Conservation (phyloP, 345 rosid genomes). For the Microthlaspi erraticum region DNA sequence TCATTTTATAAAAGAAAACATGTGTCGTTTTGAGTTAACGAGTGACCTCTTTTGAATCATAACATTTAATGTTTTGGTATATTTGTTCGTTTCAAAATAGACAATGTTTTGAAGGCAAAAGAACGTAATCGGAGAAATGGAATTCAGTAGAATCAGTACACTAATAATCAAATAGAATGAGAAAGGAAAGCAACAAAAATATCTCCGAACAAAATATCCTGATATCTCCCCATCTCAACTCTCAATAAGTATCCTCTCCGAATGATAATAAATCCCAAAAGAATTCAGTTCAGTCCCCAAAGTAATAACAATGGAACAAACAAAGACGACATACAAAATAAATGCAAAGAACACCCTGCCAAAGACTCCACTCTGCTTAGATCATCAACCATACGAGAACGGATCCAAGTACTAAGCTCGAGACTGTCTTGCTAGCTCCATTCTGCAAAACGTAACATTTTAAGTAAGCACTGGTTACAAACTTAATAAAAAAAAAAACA, state of each 20-base stretch:
- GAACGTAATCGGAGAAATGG: neutral
- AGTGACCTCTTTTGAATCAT: no score
- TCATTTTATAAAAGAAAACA: no score
- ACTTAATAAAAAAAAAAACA: no score
- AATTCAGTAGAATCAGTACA: conserved; percentile 25
- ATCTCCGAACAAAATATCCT: conserved; percentile 38
- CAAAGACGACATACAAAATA: conserved; percentile 32
- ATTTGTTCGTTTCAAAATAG: no score
- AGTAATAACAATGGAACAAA: conserved; percentile 45
- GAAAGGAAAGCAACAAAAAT: conserved; percentile 34
- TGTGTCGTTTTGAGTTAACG: no score
- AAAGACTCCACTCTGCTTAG: conserved; percentile 9
- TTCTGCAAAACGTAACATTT: conserved; percentile 31
- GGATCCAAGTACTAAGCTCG: conserved; percentile 47
- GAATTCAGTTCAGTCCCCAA: conserved; percentile 46
- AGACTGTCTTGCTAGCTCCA: conserved; percentile 44
- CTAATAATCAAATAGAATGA: conserved; percentile 38
- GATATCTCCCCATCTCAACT: conserved; percentile 36
- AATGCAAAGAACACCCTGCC: conserved; percentile 16
- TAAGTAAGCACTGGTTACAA: neutral
- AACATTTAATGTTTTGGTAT: no score
- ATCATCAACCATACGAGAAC: conserved; percentile 46
- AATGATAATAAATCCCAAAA: conserved; percentile 40
- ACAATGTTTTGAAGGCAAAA: no score
- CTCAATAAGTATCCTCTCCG: conserved; percentile 40